phyloP scores from a whole-genome alignment of 257 asterid genomes.

The Solanum neorickii region DNA sequence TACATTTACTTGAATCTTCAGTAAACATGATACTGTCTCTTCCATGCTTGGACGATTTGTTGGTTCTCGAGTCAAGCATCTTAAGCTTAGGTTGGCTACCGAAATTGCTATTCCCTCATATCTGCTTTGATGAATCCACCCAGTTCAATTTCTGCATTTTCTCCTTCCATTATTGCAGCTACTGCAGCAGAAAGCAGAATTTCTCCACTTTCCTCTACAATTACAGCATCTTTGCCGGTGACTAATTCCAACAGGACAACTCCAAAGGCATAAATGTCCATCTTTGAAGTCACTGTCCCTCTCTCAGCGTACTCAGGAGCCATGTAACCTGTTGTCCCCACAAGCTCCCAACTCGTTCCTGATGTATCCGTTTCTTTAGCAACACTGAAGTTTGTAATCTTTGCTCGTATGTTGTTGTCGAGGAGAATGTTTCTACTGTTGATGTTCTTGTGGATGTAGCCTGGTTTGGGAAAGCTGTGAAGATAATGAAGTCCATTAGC shows the following conservation, averaged over 20 bases:
- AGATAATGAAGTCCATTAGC: constrained; percentile 61
- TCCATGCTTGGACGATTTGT: constrained; percentile 41
- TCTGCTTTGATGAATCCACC: constrained; percentile 9
- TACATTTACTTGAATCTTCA: constrained; percentile 32
- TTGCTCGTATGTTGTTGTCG: constrained; percentile 43
- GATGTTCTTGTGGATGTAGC: constrained; percentile 34
- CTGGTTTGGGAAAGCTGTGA: constrained; percentile 47
- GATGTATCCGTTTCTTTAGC: constrained; percentile 26
- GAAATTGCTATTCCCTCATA: constrained; percentile 18
- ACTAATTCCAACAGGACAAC: constrained; percentile 39
- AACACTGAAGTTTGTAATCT: constrained; percentile 38
- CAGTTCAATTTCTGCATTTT: constrained; percentile 19
- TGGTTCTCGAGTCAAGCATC: constrained; percentile 39
- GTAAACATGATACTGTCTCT: constrained; percentile 30
- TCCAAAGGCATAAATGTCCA: constrained; percentile 48
- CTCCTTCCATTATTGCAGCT: constrained; percentile 11
- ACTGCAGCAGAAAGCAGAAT: constrained; percentile 19
- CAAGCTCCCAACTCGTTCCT: constrained; percentile 1
- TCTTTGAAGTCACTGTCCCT: constrained; percentile 26
- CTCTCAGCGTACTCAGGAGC: constrained; percentile 36
- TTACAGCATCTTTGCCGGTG: constrained; percentile 24
- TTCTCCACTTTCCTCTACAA: constrained; percentile 16
- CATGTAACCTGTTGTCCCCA: constrained; percentile 26
- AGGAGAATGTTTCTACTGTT: constrained; percentile 42
- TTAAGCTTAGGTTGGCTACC: constrained; percentile 23